Evolutionary conservation across 257 asterid genomes (phyloP), one percentile per base, ranked within the genome.

Genomic region (Solanum arcanum): DNA sequence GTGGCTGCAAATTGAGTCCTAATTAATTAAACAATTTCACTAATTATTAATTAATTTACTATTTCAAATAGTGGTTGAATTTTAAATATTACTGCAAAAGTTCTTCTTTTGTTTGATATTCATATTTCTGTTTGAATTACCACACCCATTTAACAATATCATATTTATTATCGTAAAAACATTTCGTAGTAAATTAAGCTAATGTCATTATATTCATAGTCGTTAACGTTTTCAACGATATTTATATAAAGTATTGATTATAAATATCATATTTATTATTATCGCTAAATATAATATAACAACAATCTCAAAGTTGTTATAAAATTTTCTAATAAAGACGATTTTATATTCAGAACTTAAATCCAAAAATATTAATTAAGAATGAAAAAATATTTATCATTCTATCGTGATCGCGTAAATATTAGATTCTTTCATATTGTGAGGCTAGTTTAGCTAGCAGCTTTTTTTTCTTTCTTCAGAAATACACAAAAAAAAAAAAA

Each of bases 1-100:
- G 84, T 78, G 84, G 66, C 11, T 46, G 64, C 27, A 78, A 78
- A 47, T 29, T 49, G 69, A 47, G 68, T 80, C 85, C 68, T 49
- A 29, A 80, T 49, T 49, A 80, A 80, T 37, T 37, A 73, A 74
- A 76, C 12, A 76, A 76, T 21, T 39, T 23, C 33, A 75, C 23
- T 41, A 23, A 39, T 39, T 41, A 75, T 21, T 41, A 23, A 23
- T 39, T 41, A 74, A 37, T 74, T 37, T 76, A 81, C 29, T 81
- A 49, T 81, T 81, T 29, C 20, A 49, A 81, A 62, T 29, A 20
- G 69, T 49, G 42, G 66, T 78, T 80, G 66, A 46, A 15, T 78
- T 46, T 49, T 25, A 46, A 44, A 27, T 78, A 78, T 15, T 78
- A 46, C 25, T 46, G 18, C 20, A 76, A 76, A 11, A 41, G 41